Evolutionary conservation across 1,139 yeast species (phyloP).

Genomic region (Hanseniaspora uvarum): DNA sequence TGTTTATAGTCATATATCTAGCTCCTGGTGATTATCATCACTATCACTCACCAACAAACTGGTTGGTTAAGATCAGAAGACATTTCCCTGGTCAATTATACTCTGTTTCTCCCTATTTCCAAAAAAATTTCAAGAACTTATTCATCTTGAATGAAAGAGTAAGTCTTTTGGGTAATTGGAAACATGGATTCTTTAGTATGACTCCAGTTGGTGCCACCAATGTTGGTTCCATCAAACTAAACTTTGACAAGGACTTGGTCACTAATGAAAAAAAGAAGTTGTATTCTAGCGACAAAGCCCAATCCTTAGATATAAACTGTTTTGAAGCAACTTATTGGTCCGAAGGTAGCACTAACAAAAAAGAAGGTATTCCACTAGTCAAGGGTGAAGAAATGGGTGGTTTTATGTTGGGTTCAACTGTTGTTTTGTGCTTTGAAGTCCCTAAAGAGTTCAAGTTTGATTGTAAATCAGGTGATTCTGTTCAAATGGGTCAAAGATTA

Average conservation of each 20-base stretch:
- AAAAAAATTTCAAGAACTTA: conserved; percentile 70
- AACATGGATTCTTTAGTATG: conserved; percentile 94
- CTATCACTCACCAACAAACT: conserved; percentile 89
- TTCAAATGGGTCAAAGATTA: conserved; percentile 74
- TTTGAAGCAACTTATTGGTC: conserved; percentile 76
- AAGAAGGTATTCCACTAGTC: conserved; percentile 69
- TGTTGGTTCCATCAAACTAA: conserved; percentile 87
- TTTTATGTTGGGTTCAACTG: conserved; percentile 88
- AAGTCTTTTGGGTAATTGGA: conserved; percentile 91
- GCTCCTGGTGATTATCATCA: conserved; percentile 99
- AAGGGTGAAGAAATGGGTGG: conserved; percentile 98
- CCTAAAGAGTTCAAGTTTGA: conserved; percentile 67
- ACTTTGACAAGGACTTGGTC: conserved; percentile 81
- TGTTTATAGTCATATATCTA: conserved; percentile 81
- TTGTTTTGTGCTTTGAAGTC: conserved; percentile 92
- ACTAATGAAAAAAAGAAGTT: conserved; percentile 45
- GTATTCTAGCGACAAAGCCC: conserved; percentile 34
- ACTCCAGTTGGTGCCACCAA: conserved; percentile 99
- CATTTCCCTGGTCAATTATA: conserved; percentile 94
- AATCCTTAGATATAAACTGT: conserved; percentile 55
- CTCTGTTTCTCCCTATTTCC: conserved; percentile 95
- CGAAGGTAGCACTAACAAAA: conserved; percentile 47
- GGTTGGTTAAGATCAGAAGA: conserved; percentile 90
- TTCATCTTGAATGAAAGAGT: conserved; percentile 93
- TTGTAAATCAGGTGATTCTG: conserved; percentile 60